Base-by-base conservation (phyloP, 2,329 filamentous ascomycete species). In the Cladophialophora bantiana region DNA sequence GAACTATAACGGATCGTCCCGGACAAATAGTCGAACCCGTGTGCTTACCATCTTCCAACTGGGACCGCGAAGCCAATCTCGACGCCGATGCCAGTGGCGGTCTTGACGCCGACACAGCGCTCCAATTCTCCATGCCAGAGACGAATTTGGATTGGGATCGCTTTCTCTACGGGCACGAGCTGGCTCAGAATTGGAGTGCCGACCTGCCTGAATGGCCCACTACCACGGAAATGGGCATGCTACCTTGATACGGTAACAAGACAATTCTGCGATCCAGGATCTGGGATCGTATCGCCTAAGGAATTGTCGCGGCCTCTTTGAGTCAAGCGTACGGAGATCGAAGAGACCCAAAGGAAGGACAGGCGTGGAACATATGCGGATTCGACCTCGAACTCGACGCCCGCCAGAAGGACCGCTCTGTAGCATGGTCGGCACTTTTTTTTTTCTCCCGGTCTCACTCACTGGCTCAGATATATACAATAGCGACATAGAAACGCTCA, bases 131-230 rank as follows among this genome's bases (percentile, higher is more conserved):
- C 18, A 20, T 60, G 20, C 56, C 59, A n/a, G 64, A 68, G 10
- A 20, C 20, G 2, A 64, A 58, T 53, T 36, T 55, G 57, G 50
- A 69, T 6, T 71, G 68, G 68, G 70, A 71, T 59, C 69, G 68
- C 4, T 72, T 71, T 52, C 56, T 72, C 50, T 72, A 66, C 31
- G 69, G 69, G 6, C 64, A 65, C 20, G 70, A 72, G 54, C 56
- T 72, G 34, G 66, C 38, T 31, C 65, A 64, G 56, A 63, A 68
- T 45, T 72, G 70, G 70, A 63, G 70, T 20, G 52, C 65, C 6
- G 56, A 59, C 7, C 10, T 67, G 1, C 58, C 67, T 15, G 67
- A 62, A 32, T 67, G 58, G 58, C 55, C 66, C 7, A 9, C 38
- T 13, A 31, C 7, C 13, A 15, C 12, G 5, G 59, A 68, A 15